Conservation (phyloP, 2,329 filamentous ascomycete genomes). For the Aureobasidium sp. region DNA sequence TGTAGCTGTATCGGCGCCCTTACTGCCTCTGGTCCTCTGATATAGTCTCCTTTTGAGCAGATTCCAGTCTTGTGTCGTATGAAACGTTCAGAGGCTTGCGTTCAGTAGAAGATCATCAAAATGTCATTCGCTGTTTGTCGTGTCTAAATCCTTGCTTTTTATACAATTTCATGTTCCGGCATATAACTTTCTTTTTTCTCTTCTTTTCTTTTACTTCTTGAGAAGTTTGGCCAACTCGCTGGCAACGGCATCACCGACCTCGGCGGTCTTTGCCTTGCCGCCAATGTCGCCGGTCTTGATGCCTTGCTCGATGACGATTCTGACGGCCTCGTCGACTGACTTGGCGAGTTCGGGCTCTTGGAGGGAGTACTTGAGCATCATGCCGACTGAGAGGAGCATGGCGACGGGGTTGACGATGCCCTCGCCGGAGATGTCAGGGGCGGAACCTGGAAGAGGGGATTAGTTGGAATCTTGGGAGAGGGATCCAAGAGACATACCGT, state of each 20-base stretch:
- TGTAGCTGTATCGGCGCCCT: too few species aligned
- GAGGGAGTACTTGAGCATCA: slow-evolving; percentile 94
- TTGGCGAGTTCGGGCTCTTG: slow-evolving; percentile 68
- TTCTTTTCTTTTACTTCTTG: slow-evolving; percentile 25
- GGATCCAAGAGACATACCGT: slow-evolving; percentile 52
- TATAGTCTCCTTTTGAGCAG: too few species aligned
- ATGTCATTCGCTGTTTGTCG: slow-evolving; percentile 3
- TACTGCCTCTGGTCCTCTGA: too few species aligned
- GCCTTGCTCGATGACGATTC: slow-evolving; percentile 69
- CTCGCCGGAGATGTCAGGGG: slow-evolving; percentile 87
- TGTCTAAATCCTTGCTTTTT: slow-evolving; percentile 2
- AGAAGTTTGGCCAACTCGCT: slow-evolving; percentile 66
- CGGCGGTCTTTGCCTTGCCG: slow-evolving; percentile 62
- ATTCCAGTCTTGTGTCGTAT: too few species aligned
- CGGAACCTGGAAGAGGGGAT: slow-evolving; percentile 53
- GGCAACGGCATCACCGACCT: slow-evolving; percentile 78
- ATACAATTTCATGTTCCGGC: background rate
- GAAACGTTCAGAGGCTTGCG: too few species aligned
- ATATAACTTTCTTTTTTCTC: background rate
- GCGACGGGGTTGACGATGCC: slow-evolving; percentile 89
- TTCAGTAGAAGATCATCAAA: background rate
- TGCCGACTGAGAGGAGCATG: slow-evolving; percentile 83
- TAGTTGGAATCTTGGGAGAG: slow-evolving; percentile 8
- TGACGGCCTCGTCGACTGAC: slow-evolving; percentile 74
- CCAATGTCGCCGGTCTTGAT: slow-evolving; percentile 79